Percentiles rank a stretch among this genome's conserved stretches.
phyloP scores from a whole-genome alignment of 148 eudicot species.

The Agrostemma githago region DNA sequence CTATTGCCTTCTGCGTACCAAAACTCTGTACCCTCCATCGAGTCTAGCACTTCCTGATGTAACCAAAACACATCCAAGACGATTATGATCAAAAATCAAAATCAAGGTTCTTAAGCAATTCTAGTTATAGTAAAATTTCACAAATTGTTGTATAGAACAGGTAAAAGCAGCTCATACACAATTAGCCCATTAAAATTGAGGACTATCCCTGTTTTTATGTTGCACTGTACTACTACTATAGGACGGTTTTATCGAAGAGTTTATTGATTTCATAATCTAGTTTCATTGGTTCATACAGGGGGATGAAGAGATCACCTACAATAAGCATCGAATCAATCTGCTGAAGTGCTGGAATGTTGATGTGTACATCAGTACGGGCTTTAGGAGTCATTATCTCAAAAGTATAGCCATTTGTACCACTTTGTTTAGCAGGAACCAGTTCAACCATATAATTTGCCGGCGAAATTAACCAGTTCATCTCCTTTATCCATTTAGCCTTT shows the following conservation, averaged over 20 bases:
- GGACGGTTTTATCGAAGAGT: too few species aligned
- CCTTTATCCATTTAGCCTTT: conserved; percentile 70
- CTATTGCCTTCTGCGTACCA: conserved; percentile 87
- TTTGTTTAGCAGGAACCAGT: conserved; percentile 88
- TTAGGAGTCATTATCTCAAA: conserved; percentile 91
- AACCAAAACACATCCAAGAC: conserved; percentile 2
- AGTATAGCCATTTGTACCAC: conserved; percentile 53
- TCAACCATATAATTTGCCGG: conserved; percentile 90
- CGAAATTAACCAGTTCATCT: conserved; percentile 87
- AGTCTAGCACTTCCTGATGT: conserved; percentile 74
- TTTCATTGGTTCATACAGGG: neutral
- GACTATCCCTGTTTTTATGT: too few species aligned
- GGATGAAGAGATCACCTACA: conserved; percentile 52
- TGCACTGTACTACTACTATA: too few species aligned
- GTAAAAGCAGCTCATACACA: neutral
- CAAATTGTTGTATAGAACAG: neutral
- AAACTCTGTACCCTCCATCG: conserved; percentile 71
- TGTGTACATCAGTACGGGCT: conserved; percentile 68
- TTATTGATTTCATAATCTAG: too few species aligned
- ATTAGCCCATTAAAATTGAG: too few species aligned
- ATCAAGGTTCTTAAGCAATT: neutral
- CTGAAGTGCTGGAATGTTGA: conserved; percentile 84
- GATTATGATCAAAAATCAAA: neutral
- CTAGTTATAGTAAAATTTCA: neutral
- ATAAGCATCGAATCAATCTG: conserved; percentile 85